These are phyloP conservation scores for Plectranthus barbatus DNA, from an alignment of 257 asterid species.

Conservation along the genomic window DNA sequence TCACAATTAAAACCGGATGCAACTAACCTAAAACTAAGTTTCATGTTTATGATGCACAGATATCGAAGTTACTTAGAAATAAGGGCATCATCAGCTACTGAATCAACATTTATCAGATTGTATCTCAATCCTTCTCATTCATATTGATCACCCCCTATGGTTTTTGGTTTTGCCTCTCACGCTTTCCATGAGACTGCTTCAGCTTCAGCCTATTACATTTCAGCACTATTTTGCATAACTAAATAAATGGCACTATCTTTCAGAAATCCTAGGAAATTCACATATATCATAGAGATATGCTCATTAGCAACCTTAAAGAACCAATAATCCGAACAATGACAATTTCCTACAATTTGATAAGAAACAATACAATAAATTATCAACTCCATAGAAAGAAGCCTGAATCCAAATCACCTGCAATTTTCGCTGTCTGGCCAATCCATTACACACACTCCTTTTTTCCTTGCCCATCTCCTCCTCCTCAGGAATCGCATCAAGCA, in stretches of 20 bases:
- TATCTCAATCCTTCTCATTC: too few relatives aligned
- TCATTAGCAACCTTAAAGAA: too few relatives aligned
- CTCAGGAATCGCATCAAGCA: conserved; percentile 75
- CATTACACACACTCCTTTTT: conserved; percentile 29
- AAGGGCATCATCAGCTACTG: neutral
- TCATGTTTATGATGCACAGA: neutral
- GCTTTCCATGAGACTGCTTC: too few relatives aligned
- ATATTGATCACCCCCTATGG: too few relatives aligned
- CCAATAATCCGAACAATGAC: neutral
- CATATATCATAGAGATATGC: too few relatives aligned
- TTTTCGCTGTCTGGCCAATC: conserved; percentile 46
- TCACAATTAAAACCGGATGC: neutral
- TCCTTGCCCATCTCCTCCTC: conserved; percentile 68
- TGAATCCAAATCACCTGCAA: conserved; percentile 36
- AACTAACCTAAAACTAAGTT: neutral
- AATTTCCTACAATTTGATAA: neutral
- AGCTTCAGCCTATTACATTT: neutral
- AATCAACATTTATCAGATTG: neutral
- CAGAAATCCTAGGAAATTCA: neutral
- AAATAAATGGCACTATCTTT: neutral
- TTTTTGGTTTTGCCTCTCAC: too few relatives aligned
- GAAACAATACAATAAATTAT: neutral
- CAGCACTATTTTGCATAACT: neutral
- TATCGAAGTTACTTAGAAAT: neutral
- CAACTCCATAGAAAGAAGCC: neutral